Percentiles rank a stretch among this genome's conserved stretches.
Evolutionary conservation across 306 rosid species (phyloP).

Genomic region (Senna tora): DNA sequence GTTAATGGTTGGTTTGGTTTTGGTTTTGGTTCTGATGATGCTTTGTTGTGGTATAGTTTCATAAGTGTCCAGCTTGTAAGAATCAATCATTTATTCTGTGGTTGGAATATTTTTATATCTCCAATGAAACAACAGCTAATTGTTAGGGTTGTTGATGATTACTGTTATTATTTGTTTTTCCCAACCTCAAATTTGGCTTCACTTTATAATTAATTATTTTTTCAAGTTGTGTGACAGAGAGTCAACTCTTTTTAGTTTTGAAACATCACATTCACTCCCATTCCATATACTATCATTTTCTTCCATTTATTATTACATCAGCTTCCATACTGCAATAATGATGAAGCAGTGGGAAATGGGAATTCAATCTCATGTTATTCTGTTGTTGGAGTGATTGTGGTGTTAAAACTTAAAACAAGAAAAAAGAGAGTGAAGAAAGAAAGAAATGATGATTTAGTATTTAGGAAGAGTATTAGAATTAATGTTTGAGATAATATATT

Average conservation of each 20-base stretch:
- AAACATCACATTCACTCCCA: not conserved
- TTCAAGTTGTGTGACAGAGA: not conserved
- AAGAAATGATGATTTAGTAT: too few relatives aligned
- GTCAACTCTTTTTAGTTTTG: slow-evolving; percentile 11
- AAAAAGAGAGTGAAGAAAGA: too few relatives aligned
- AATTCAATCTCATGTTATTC: too few relatives aligned
- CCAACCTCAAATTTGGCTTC: slow-evolving; percentile 39
- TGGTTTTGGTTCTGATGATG: slow-evolving; percentile 48
- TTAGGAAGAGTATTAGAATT: too few relatives aligned
- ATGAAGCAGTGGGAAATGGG: too few relatives aligned
- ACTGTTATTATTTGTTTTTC: slow-evolving; percentile 31
- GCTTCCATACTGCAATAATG: slow-evolving; percentile 12
- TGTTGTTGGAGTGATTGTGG: too few relatives aligned
- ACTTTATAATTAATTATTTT: slow-evolving; percentile 2
- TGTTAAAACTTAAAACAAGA: too few relatives aligned
- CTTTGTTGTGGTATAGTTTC: slow-evolving; percentile 34
- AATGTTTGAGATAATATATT: not conserved
- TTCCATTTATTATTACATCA: not conserved
- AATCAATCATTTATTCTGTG: slow-evolving; percentile 43
- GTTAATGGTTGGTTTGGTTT: slow-evolving; percentile 56
- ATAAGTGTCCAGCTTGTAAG: slow-evolving; percentile 42
- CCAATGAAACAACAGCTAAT: slow-evolving; percentile 33
- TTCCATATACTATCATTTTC: not conserved
- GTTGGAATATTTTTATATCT: slow-evolving; percentile 34
- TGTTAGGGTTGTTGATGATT: slow-evolving; percentile 41